A percentile compares a stretch with the other conserved stretches of the same genome.
phyloP scores from a whole-genome alignment of 148 eudicot genomes.

The Talinum fruticosum region DNA sequence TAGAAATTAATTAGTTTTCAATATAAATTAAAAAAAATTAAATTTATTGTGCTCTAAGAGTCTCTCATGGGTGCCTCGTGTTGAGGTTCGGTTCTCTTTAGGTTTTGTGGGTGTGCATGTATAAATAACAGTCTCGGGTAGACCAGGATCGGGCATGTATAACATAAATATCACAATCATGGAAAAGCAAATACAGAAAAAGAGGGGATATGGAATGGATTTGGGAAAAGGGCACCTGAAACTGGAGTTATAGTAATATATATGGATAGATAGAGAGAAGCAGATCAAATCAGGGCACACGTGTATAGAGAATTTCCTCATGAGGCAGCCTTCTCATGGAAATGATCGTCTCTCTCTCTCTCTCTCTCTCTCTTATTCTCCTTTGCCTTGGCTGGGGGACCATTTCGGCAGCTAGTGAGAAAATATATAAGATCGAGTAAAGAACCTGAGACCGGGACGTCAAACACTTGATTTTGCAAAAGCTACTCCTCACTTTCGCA shows the following conservation, averaged over 20 bases:
- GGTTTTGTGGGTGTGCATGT: too few species aligned
- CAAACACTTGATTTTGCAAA: not conserved
- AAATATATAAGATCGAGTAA: not conserved
- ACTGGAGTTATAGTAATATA: not conserved
- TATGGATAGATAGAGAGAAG: not conserved
- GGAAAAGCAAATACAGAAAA: not conserved
- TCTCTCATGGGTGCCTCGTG: too few species aligned
- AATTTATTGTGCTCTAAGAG: too few species aligned
- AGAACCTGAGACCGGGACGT: slow-evolving; percentile 2
- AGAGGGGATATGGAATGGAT: not conserved
- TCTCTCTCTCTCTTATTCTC: not conserved
- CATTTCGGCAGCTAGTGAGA: not conserved
- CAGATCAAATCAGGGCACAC: not conserved
- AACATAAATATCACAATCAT: not conserved
- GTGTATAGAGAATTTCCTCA: not conserved
- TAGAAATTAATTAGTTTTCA: too few species aligned
- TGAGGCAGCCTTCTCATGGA: not conserved
- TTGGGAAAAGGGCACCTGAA: not conserved
- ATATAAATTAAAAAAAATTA: too few species aligned
- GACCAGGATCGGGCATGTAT: too few species aligned
- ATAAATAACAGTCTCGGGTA: too few species aligned
- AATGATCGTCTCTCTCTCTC: not conserved
- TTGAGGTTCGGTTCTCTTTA: too few species aligned
- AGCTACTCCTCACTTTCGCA: not conserved
- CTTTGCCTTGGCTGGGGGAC: not conserved